Percentiles rank a stretch among this genome's conserved stretches.
phyloP scores from a whole-genome alignment of 2,329 filamentous ascomycete species.

The Ophiocordyceps camponoti-saundersi region DNA sequence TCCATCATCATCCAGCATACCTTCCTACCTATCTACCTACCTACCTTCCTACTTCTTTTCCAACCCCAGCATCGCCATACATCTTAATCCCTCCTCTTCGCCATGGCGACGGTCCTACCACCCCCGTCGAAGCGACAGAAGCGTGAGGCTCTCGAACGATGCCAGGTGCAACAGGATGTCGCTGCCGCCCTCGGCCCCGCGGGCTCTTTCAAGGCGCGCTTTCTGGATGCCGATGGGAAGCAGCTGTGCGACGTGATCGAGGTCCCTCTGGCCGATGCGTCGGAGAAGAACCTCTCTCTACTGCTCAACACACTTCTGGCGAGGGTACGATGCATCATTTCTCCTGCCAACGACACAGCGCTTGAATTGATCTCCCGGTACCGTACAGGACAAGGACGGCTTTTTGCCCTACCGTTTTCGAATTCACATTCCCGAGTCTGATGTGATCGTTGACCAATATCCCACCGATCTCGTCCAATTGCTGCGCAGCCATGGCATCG shows the following conservation, averaged over 20 bases:
- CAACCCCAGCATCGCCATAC: conserved; percentile 1
- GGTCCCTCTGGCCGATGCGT: conserved; percentile 70
- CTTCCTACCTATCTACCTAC: no score
- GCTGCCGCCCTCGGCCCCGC: conserved; percentile 47
- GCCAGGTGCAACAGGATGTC: conserved; percentile 61
- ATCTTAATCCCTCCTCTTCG: neutral
- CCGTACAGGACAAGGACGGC: conserved; percentile 32
- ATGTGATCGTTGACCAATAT: conserved; percentile 37
- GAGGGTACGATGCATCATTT: conserved; percentile 29
- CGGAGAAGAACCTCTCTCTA: conserved; percentile 75
- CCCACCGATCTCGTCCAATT: conserved; percentile 36
- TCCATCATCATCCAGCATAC: no score
- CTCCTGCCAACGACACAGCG: neutral
- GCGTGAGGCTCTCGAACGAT: conserved; percentile 54
- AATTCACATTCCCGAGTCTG: conserved; percentile 37
- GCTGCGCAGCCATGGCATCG: conserved; percentile 36
- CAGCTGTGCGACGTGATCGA: conserved; percentile 52
- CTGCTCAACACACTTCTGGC: conserved; percentile 73
- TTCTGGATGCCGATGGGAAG: conserved; percentile 65
- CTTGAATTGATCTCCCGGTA: neutral
- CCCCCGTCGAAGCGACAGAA: conserved; percentile 79
- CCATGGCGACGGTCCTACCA: conserved; percentile 68
- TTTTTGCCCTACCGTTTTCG: conserved; percentile 45
- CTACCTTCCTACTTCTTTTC: conserved; percentile 8
- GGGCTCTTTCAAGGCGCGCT: conserved; percentile 72